Evolutionary conservation across 192 early-diverging fungal genomes (phyloP).

Genomic region (Chytriomyces confervae): DNA sequence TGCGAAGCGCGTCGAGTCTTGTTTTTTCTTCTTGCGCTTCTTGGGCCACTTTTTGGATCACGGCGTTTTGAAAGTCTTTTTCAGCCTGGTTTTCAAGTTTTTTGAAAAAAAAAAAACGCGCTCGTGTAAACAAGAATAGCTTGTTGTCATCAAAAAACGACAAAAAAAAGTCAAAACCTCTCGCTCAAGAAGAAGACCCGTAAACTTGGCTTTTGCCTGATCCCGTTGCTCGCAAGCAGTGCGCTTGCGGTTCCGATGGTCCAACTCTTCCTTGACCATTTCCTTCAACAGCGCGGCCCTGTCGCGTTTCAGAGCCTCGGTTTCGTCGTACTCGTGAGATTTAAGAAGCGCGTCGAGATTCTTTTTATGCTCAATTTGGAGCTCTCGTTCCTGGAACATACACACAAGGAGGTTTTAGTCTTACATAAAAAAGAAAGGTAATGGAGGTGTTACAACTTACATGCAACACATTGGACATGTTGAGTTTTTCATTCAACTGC

Average conservation of each 20-base stretch:
- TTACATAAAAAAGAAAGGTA: neutral
- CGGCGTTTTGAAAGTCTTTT: conserved; percentile 16
- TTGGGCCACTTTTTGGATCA: conserved; percentile 14
- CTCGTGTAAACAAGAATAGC: neutral
- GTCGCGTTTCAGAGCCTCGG: neutral
- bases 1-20: neutral
- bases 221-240: neutral
- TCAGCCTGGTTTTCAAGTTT: conserved; percentile 26
- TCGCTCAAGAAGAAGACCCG: neutral
- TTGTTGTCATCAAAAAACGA: neutral
- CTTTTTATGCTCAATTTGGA: conserved; percentile 40
- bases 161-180: conserved; percentile 1
- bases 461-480: conserved; percentile 55
- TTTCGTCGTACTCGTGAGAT: conserved; percentile 29
- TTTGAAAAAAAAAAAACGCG: neutral
- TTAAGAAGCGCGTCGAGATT: conserved; percentile 13
- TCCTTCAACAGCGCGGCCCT: conserved; percentile 10
- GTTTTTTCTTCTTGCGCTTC: neutral
- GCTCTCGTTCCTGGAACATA: conserved; percentile 49
- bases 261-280: conserved; percentile 16
- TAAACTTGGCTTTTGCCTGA: conserved; percentile 2
- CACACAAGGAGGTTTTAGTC: neutral
- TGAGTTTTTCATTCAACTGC: conserved; percentile 40
- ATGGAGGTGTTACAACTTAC: conserved; percentile 8
- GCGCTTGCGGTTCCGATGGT: neutral